Evolutionary conservation across 352 stramenopile species (phyloP), one percentile per base, ranked within the genome.

Genomic region (Phytophthora sansomeana): DNA sequence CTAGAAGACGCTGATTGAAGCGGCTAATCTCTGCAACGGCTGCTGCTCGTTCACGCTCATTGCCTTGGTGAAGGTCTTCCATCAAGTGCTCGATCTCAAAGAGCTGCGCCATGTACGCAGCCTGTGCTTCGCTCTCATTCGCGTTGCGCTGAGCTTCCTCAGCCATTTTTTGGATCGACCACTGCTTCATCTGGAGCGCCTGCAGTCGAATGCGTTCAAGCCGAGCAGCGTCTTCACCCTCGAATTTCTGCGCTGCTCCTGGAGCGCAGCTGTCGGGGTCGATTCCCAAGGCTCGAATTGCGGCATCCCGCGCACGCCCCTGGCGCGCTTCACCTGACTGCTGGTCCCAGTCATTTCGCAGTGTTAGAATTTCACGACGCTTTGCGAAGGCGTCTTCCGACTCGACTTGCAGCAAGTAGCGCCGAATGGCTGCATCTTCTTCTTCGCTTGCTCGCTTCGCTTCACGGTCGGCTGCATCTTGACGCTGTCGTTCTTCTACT

Each of bases 331-430:
- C 58, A 1, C 55, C 65, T 7, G 48, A 57, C n/a, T 93, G 85
- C 16, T 69, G 49, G 7, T 74, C 52, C 83, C 85, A 93, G 70
- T 92, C 81, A 48, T 87, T 90, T 14, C 78, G 76, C 33, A 94
- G 70, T 29, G 81, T 90, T 26, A 89, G 44, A 28, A 89, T 24
- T 62, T 94, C 83, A 19, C 85, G 75, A 24, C 81, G 81, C 57
- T 80, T 83, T 11, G 77, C 81, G 8, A 86, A 58, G 17, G 80
- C 81, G 24, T 92, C 81, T 35, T 93, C 80, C 0, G 83, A 89
- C 62, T 93, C 85, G 43, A 94, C 72, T 39, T 92, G 83, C n/a
- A 91, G 64, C 74, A 94, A 52, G 63, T 92, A 92, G 14, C 81
- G 79, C 24, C 83, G 77, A 28, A 94, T 92, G n/a, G 73, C 69